phyloP scores from a whole-genome alignment of 139 green algal genomes.

The Picochlorum sp. region DNA sequence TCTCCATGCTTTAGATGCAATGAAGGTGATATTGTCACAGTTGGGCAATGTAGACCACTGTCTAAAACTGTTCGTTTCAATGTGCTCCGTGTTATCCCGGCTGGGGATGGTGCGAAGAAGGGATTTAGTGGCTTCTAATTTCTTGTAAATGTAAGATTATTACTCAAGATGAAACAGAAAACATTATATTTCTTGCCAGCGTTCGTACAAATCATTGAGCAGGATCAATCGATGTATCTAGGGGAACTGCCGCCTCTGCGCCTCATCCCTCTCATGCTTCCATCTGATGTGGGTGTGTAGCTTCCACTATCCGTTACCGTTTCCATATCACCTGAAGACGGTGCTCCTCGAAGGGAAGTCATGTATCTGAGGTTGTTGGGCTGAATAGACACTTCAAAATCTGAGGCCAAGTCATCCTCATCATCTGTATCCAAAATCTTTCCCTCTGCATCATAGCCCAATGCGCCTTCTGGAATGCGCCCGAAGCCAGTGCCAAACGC shows the following conservation, averaged over 20 bases:
- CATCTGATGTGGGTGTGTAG: conserved; percentile 10
- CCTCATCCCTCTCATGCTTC: conserved; percentile 2
- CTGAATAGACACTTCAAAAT: conserved; percentile 13
- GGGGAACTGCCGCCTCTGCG: conserved; percentile 3
- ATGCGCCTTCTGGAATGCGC: not conserved
- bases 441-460: not conserved
- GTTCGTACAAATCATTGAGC: not conserved
- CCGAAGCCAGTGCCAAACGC: conserved; percentile 8
- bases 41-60: conserved; percentile 96
- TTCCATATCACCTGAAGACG: conserved; percentile 12
- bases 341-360: not conserved
- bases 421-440: conserved; percentile 12
- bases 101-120: conserved; percentile 71
- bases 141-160: conserved; percentile 10
- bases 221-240: conserved; percentile 5
- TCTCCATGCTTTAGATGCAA: conserved; percentile 89
- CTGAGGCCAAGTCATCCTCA: conserved; percentile 2
- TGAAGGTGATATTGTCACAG: conserved; percentile 91
- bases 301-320: conserved; percentile 9
- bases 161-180: not conserved
- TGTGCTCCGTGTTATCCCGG: conserved; percentile 86
- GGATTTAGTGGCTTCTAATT: conserved; percentile 50
- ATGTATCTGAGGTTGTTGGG: conserved; percentile 8
- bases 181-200: not conserved
- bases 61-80: conserved; percentile 99